phyloP scores from a whole-genome alignment of 108 stramenopile species.

The Skeletonema potamos region DNA sequence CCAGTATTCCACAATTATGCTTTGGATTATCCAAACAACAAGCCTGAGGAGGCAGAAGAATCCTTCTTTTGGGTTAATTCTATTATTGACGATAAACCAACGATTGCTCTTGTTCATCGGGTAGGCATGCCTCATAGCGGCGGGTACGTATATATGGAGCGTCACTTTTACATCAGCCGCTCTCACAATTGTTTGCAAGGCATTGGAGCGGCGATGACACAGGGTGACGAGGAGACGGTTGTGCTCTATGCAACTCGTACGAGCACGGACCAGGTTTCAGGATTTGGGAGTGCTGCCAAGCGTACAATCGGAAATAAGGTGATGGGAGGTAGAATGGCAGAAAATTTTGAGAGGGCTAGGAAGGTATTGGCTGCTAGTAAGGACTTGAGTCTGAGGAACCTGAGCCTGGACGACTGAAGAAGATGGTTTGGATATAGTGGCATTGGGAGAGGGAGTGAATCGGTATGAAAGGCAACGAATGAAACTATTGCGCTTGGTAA shows the following conservation, averaged over 20 bases:
- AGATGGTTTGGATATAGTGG: too few species aligned
- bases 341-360: slow-evolving; percentile 49
- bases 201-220: slow-evolving; percentile 44
- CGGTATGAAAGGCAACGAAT: too few species aligned
- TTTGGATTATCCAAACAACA: slow-evolving; percentile 54
- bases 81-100: slow-evolving; percentile 59
- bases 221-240: slow-evolving; percentile 38
- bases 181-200: slow-evolving; percentile 64
- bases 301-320: slow-evolving; percentile 51
- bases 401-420: neutral
- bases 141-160: slow-evolving; percentile 49
- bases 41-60: slow-evolving; percentile 42
- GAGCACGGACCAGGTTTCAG: slow-evolving; percentile 54
- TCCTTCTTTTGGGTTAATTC: slow-evolving; percentile 59
- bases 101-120: slow-evolving; percentile 52
- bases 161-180: slow-evolving; percentile 58
- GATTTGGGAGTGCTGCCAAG: slow-evolving; percentile 58
- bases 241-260: slow-evolving; percentile 59
- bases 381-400: neutral
- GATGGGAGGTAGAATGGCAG: slow-evolving; percentile 50
- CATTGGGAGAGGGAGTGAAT: too few species aligned
- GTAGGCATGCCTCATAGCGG: slow-evolving; percentile 38
- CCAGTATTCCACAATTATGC: slow-evolving; percentile 47
- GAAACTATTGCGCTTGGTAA: too few species aligned
- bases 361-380: slow-evolving; percentile 18